Evolutionary conservation across 2,329 filamentous ascomycete genomes (phyloP), one percentile per base, ranked within the genome.

Genomic region (Aspergillus vadensis): DNA sequence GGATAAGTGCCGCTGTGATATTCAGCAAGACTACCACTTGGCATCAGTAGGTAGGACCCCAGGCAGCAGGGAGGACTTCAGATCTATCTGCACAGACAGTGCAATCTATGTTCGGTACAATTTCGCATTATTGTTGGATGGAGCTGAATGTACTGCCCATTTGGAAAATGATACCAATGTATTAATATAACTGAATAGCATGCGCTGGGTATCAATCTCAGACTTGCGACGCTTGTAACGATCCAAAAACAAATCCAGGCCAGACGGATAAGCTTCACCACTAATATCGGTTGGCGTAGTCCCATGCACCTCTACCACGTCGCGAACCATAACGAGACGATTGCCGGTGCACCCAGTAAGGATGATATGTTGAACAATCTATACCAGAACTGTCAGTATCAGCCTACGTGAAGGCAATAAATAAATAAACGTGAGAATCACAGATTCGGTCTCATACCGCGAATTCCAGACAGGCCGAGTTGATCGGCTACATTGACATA

Each of bases 401-500:
- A 44, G 19, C 19, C 21, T 25, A n/a, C 15, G 2, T 21, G 15
- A 51, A n/a, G 23, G 30, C 30, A 21, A 30, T 39, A 51, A 60
- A 47, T 51, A 43, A 38, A 52, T 55, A 44, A 54, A 41, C 12
- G 58, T 62, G 51, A 15, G 10, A 57, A 60, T 55, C 63, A 70
- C 63, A 67, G 57, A 60, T 59, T 63, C 44, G 63, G 60, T 65
- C 59, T 63, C 75, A 62, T 77, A 78, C 76, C 76, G 27, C 77
- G 73, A 61, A 67, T 56, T 32, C 71, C 66, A 19, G 75, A 76
- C 49, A 82, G 63, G 25, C 79, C 79, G 63, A 81, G 70, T 43
- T 77, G 72, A 2, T 65, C 63, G 3, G 73, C 79, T 12, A 82
- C 76, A 63, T 82, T 82, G 55, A 81, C 55, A 63, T 82, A 82